Base-by-base conservation (phyloP, 768 basidiomycete genomes). In the Lenzites betulinus region DNA sequence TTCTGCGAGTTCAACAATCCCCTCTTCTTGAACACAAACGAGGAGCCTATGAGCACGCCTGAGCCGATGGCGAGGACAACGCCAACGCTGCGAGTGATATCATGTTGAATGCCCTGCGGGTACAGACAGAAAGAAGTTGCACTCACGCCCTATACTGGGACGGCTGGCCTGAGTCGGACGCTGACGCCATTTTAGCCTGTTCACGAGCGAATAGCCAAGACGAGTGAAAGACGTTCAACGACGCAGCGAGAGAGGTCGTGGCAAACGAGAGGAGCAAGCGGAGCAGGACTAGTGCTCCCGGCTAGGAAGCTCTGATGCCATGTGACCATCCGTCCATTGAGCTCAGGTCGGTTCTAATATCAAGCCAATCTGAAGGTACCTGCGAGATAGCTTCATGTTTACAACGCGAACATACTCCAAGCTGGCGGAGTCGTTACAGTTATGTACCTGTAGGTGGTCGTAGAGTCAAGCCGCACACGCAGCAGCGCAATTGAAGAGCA, bases 11-110 rank as follows among this genome's bases (percentile, higher is more conserved):
- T 60, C 22, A 78, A 35, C 28, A 78, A 67, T 1, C 77, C 83
- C 69, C 81, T 83, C 73, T 85, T 85, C 76, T 85, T 85, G 66
- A 85, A 76, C 1, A 84, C 83, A 65, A 84, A 84, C 13, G 71
- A 72, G 3, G 72, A 67, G 20, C 74, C 83, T 60, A 84, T 85
- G 51, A 85, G 73, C 3, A 83, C 55, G 0, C 84, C 84, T 35
- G 77, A 79, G 0, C 65, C 69, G 25, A 77, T 67, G 25, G 76
- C 75, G 7, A 76, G 71, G 5, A 69, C 62, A 13, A 76, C 67
- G 30, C 75, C 74, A 39, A 74, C 59, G 26, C 70, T 71, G 39
- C 15, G 16, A 11, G n/a, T 7, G 18, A 18, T 13, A 42, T 25
- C 18, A 22, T 26, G 18, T 22, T 11, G 23, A 25, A 16, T 30